Conservation (phyloP, 345 rosid genomes). For the Ceriops zippeliana region DNA sequence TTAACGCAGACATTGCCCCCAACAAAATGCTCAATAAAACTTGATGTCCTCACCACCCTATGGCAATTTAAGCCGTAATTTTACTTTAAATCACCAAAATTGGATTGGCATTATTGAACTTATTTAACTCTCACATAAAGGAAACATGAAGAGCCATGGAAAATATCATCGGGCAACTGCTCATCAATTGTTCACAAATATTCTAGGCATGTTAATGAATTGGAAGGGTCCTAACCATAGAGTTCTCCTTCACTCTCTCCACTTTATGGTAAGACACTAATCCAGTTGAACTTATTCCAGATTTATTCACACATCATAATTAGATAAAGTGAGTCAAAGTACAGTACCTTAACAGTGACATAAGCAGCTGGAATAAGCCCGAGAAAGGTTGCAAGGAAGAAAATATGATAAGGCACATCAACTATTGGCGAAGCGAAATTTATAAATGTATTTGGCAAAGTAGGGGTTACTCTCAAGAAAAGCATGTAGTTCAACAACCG, state of each 20-base stretch:
- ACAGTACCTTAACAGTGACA: slow-evolving; percentile 79
- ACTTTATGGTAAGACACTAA: neutral
- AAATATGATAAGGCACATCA: slow-evolving; percentile 81
- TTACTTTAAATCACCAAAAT: no score
- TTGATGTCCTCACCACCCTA: no score
- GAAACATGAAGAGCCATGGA: neutral
- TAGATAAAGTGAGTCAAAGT: neutral
- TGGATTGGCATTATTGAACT: neutral
- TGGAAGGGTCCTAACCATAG: neutral
- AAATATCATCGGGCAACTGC: neutral
- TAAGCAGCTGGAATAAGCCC: slow-evolving; percentile 93
- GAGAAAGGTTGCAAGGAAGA: slow-evolving; percentile 70
- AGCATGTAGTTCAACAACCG: slow-evolving; percentile 81
- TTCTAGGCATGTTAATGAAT: neutral
- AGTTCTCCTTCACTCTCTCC: neutral
- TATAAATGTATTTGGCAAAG: slow-evolving; percentile 89
- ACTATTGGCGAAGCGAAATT: slow-evolving; percentile 94
- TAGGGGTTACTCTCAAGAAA: slow-evolving; percentile 86
- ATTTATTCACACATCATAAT: neutral
- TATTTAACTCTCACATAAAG: neutral
- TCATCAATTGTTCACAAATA: neutral
- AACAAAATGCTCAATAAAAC: no score
- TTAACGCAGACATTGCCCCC: no score
- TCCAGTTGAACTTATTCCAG: neutral
- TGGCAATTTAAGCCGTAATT: no score